Conservation (phyloP, 148 eudicot genomes). For the Dysphania ambrosioides region DNA sequence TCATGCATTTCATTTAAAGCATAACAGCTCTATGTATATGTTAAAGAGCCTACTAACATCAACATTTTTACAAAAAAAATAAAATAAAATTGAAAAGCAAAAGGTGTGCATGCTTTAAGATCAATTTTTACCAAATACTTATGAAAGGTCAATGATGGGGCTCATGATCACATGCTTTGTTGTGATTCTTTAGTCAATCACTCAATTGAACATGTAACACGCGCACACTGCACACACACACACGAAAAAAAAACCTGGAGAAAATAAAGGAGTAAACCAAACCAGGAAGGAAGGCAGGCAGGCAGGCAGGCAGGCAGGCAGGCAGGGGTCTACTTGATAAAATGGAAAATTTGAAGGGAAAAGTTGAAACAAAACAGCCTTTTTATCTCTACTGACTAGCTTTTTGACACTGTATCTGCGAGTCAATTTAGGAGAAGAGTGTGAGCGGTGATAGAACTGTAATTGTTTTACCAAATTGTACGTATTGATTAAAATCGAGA, state of each 20-base stretch:
- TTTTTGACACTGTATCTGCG: constrained; percentile 20
- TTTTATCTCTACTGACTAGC: constrained; percentile 15
- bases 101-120: not conserved
- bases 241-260: not conserved
- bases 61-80: not conserved
- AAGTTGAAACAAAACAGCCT: constrained; percentile 17
- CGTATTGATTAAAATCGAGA: too few relatives aligned
- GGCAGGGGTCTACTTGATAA: constrained; percentile 15
- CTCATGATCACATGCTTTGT: not conserved
- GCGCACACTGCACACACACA: too few relatives aligned
- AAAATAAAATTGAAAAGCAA: too few relatives aligned
- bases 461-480: not conserved
- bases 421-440: constrained; percentile 9
- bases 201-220: not conserved
- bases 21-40: too few relatives aligned
- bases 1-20: too few relatives aligned
- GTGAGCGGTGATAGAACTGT: not conserved
- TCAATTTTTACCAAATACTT: not conserved
- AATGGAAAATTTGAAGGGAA: constrained; percentile 7
- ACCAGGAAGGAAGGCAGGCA: too few relatives aligned
- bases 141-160: constrained; percentile 12
- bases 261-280: constrained; percentile 9
- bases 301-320: not conserved
- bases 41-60: not conserved
- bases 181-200: not conserved